Evolutionary conservation across 345 rosid genomes (phyloP).

Genomic region (Citropsis articulata): DNA sequence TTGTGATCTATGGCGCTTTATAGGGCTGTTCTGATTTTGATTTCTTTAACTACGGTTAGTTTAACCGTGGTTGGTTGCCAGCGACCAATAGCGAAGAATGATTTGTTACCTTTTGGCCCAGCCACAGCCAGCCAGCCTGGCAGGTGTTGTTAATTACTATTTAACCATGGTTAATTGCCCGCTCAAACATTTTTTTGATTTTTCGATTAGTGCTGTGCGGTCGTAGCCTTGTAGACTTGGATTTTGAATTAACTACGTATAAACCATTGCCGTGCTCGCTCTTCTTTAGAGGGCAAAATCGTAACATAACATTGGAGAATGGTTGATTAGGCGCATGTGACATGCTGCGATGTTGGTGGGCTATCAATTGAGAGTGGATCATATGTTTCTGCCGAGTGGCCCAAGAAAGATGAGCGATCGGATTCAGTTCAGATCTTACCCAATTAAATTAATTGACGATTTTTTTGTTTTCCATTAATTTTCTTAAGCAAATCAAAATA

Average conservation of each 20-base stretch:
- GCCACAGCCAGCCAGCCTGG: neutral
- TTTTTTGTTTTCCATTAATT: neutral
- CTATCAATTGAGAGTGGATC: neutral
- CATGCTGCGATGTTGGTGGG: neutral
- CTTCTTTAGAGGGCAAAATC: neutral
- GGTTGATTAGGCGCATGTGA: neutral
- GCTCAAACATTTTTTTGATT: constrained; percentile 22
- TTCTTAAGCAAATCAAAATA: neutral
- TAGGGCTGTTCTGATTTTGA: neutral
- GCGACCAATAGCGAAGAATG: neutral
- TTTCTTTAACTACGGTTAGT: constrained; percentile 19
- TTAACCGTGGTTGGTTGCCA: constrained; percentile 27
- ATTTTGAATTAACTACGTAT: neutral
- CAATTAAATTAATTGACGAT: neutral
- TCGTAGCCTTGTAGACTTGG: neutral
- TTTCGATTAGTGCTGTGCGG: neutral
- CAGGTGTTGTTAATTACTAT: neutral
- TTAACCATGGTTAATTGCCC: constrained; percentile 23
- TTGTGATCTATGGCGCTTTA: neutral
- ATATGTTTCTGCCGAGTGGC: neutral
- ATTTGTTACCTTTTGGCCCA: too few relatives aligned
- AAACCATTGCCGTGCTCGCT: neutral
- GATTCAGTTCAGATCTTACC: neutral
- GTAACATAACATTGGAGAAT: neutral
- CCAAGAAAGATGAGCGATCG: neutral